phyloP scores from a whole-genome alignment of 129 eudicot genomes.

The Rutidosis leptorrhynchoides region DNA sequence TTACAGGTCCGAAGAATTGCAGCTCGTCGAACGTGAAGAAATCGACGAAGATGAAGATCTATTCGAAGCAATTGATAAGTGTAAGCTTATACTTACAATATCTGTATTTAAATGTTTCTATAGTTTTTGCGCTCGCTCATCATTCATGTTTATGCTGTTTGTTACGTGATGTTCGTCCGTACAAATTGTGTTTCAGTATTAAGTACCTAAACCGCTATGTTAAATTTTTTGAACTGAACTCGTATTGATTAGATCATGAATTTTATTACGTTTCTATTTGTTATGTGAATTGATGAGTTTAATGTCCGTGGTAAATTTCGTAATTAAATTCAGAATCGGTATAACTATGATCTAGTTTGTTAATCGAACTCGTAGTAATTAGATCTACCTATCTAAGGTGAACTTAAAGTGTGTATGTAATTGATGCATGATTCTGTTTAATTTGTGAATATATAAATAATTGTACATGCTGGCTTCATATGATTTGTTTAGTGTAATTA shows the following conservation, averaged over 20 bases:
- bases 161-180: conserved; percentile 1
- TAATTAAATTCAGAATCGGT: neutral
- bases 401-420: neutral
- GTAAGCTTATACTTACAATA: conserved; percentile 31
- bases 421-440: neutral
- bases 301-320: neutral
- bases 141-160: neutral
- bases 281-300: neutral
- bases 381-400: neutral
- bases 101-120: neutral
- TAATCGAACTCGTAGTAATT: conserved; percentile 5
- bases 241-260: neutral
- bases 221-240: neutral
- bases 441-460: neutral
- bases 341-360: neutral
- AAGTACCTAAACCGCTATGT: neutral
- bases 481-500: conserved; percentile 13
- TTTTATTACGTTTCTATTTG: neutral
- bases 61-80: conserved; percentile 84
- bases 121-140: neutral
- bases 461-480: neutral
- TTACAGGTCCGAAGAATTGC: conserved; percentile 80
- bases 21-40: conserved; percentile 87
- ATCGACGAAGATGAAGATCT: conserved; percentile 90
- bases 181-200: neutral